Conservation (phyloP, 306 rosid species). For the Trichosanthes truncata region DNA sequence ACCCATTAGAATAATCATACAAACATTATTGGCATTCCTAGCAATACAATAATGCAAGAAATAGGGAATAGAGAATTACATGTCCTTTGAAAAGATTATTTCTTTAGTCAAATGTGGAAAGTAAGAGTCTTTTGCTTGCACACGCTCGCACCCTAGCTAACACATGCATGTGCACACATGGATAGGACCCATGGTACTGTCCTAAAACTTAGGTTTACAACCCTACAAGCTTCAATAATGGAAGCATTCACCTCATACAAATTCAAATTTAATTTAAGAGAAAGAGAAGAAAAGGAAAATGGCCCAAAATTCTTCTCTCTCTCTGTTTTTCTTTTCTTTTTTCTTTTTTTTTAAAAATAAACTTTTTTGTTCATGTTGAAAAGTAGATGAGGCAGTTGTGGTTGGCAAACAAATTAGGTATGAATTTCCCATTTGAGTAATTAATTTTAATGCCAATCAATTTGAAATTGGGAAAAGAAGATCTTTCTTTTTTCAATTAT, state of each 20-base stretch:
- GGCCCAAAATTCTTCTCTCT: background rate
- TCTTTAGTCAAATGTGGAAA: background rate
- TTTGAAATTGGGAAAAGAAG: background rate
- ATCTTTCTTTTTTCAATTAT: background rate
- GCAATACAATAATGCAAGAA: background rate
- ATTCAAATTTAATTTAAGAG: background rate
- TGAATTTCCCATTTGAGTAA: background rate
- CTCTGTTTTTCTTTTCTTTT: background rate
- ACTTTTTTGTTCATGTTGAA: background rate
- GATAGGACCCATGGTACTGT: conserved; percentile 35
- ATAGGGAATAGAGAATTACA: background rate
- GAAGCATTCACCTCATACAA: background rate
- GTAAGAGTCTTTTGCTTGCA: conserved; percentile 9
- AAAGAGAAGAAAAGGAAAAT: background rate
- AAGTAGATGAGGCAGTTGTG: background rate
- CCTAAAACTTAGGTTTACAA: conserved; percentile 30
- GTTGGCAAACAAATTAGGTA: background rate
- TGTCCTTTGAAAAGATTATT: background rate
- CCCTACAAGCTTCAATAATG: conserved; percentile 16
- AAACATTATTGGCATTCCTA: background rate
- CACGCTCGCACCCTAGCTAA: conserved; percentile 21
- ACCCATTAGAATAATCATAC: background rate
- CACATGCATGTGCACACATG: conserved; percentile 50
- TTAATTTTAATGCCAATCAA: background rate
- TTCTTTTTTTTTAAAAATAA: background rate